A percentile compares a stretch with the other conserved stretches of the same genome.
Conservation (phyloP, 225 moss, liverwort and hornwort species). For the Polytrichum formosum region DNA sequence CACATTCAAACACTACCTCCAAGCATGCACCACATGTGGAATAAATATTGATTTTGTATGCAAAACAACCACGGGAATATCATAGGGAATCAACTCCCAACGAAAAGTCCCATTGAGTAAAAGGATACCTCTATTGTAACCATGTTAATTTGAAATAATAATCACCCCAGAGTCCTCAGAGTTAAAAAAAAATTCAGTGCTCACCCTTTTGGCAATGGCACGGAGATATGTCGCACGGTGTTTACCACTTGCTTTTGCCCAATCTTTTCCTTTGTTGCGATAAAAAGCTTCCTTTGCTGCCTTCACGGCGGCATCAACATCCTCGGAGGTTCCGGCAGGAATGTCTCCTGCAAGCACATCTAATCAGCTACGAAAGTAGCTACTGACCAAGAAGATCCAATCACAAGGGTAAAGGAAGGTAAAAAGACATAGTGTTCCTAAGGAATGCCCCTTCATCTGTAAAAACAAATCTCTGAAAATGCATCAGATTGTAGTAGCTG, state of each 20-base stretch:
- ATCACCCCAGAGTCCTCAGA: neutral
- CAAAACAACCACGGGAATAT: too few relatives aligned
- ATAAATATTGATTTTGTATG: too few relatives aligned
- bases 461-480: neutral
- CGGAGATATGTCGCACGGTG: conserved; percentile 78
- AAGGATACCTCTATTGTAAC: too few relatives aligned
- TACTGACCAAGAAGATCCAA: neutral
- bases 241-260: conserved; percentile 81
- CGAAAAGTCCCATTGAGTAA: too few relatives aligned
- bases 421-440: neutral
- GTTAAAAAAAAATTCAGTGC: neutral
- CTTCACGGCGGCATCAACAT: conserved; percentile 77
- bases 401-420: neutral
- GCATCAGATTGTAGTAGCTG: neutral
- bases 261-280: conserved; percentile 66
- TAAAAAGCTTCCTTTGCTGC: conserved; percentile 77
- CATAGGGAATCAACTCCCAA: too few relatives aligned
- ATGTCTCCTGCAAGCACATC: conserved; percentile 53
- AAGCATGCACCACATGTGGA: too few relatives aligned
- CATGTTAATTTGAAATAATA: too few relatives aligned
- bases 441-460: neutral
- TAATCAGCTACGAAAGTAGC: neutral
- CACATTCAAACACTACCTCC: too few relatives aligned
- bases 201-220: conserved; percentile 84
- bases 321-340: conserved; percentile 73